phyloP scores from a whole-genome alignment of 768 basidiomycete species.

The Pisolithus tinctorius region DNA sequence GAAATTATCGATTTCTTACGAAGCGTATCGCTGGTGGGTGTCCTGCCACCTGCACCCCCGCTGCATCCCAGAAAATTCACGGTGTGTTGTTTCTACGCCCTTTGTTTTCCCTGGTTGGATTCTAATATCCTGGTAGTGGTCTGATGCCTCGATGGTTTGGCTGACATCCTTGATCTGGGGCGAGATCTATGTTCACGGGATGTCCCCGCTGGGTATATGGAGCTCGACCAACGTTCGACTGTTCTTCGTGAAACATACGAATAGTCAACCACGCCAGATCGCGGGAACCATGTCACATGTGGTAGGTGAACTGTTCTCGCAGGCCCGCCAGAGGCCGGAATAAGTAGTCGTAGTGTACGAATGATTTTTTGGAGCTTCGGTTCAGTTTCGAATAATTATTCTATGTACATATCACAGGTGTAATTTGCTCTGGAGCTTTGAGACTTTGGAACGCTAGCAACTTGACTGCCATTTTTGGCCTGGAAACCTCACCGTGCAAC shows the following conservation, averaged over 20 bases:
- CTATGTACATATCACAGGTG: too few relatives aligned
- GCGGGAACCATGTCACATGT: slow-evolving; percentile 77
- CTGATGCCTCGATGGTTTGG: slow-evolving; percentile 88
- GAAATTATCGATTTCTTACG: slow-evolving; percentile 73
- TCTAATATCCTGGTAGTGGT: slow-evolving; percentile 55
- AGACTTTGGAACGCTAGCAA: too few relatives aligned
- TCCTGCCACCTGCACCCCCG: slow-evolving; percentile 66
- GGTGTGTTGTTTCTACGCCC: slow-evolving; percentile 36
- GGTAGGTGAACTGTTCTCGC: slow-evolving; percentile 68
- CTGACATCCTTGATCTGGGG: slow-evolving; percentile 93
- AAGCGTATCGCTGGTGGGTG: slow-evolving; percentile 57
- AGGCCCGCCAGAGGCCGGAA: slow-evolving; percentile 24
- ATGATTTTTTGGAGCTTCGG: too few relatives aligned
- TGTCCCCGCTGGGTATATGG: slow-evolving; percentile 87
- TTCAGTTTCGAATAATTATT: too few relatives aligned
- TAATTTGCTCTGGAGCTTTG: too few relatives aligned
- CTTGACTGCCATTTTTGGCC: neutral
- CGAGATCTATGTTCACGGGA: slow-evolving; percentile 85
- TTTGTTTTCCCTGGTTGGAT: neutral
- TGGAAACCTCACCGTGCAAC: neutral
- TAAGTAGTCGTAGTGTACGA: slow-evolving; percentile 19
- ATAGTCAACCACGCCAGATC: slow-evolving; percentile 59
- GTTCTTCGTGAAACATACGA: slow-evolving; percentile 88
- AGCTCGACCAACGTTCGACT: slow-evolving; percentile 82
- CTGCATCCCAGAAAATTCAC: slow-evolving; percentile 68